These are phyloP conservation scores for Amauroascus verrucosus DNA, from an alignment of 2,329 filamentous ascomycete species.

Conservation along the genomic window DNA sequence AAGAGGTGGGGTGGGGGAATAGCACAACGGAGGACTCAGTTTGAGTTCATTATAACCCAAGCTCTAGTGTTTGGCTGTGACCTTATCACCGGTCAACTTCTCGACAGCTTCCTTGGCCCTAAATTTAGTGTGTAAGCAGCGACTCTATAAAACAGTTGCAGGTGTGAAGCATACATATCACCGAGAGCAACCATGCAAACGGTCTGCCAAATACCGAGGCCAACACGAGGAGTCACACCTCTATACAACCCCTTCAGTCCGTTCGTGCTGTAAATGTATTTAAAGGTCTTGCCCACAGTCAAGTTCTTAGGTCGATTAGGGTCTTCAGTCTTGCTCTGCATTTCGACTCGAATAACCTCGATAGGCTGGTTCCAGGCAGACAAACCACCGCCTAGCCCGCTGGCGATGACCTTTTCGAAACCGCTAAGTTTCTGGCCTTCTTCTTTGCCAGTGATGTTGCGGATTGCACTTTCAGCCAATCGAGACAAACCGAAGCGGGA, in stretches of 20 bases:
- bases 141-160: slow-evolving; percentile 18
- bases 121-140: slow-evolving; percentile 21
- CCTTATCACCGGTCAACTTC: slow-evolving; percentile 53
- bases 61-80: slow-evolving; percentile 54
- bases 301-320: slow-evolving; percentile 98
- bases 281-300: slow-evolving; percentile 73
- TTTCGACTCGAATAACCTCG: slow-evolving; percentile 98
- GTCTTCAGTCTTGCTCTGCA: slow-evolving; percentile 98
- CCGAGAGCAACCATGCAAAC: slow-evolving; percentile 99
- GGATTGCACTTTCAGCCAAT: slow-evolving; percentile 81
- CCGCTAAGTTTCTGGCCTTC: slow-evolving; percentile 66
- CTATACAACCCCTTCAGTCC: slow-evolving; percentile 89
- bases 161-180: slow-evolving; percentile 63
- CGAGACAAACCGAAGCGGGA: slow-evolving; percentile 88
- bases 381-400: slow-evolving; percentile 79
- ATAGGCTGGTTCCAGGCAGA: slow-evolving; percentile 99
- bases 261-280: slow-evolving; percentile 84
- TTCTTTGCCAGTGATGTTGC: slow-evolving; percentile 65
- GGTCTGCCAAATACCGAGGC: slow-evolving; percentile 96
- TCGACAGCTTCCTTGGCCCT: slow-evolving; percentile 57
- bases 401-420: slow-evolving; percentile 80
- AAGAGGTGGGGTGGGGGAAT: background rate
- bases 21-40: background rate
- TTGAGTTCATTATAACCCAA: slow-evolving; percentile 17
- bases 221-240: slow-evolving; percentile 86